Conservation (phyloP, 2,329 filamentous ascomycete genomes). For the Trichoderma sp. region DNA sequence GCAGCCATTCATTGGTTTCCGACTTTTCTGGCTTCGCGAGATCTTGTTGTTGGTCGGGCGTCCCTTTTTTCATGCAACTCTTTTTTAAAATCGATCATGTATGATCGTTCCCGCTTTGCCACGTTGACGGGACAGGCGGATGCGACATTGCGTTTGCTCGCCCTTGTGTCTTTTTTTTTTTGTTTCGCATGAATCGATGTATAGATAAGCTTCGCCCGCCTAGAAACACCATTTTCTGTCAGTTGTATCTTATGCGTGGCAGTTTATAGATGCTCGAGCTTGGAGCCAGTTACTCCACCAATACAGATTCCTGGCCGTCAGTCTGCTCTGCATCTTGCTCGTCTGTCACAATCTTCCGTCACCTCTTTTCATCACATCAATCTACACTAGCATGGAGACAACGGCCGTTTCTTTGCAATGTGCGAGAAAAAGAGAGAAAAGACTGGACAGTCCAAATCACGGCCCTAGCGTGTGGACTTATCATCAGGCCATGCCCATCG, state of each 20-base stretch:
- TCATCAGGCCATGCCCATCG: background rate
- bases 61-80: background rate
- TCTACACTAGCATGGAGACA: slow-evolving; percentile 5
- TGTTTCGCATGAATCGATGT: slow-evolving; percentile 12
- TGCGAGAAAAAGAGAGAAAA: background rate
- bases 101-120: slow-evolving; percentile 10
- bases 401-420: background rate
- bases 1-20: slow-evolving; percentile 13
- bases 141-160: slow-evolving; percentile 17
- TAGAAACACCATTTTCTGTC: background rate
- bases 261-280: background rate
- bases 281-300: background rate
- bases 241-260: background rate
- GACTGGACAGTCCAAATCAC: background rate
- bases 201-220: background rate
- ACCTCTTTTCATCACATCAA: slow-evolving; percentile 14
- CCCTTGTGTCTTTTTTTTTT: background rate
- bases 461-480: background rate
- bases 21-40: background rate
- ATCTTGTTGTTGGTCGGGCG: slow-evolving; percentile 15
- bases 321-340: background rate
- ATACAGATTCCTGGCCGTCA: background rate
- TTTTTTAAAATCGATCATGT: background rate
- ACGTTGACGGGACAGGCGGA: slow-evolving; percentile 21
- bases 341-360: background rate